Evolutionary conservation across 352 stramenopile species (phyloP).

Genomic region (Vaucheria bursata): DNA sequence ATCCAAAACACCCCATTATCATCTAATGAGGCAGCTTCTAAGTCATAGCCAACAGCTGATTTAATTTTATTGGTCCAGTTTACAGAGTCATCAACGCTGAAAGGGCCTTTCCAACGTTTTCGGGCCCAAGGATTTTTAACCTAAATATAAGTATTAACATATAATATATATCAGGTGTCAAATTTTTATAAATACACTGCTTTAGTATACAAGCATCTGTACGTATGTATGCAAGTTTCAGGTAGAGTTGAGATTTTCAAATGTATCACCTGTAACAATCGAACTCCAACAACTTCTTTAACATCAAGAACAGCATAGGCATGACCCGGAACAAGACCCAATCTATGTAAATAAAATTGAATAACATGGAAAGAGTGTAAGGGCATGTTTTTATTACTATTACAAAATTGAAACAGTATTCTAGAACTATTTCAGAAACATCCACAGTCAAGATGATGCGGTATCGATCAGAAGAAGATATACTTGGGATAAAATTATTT

Average conservation of each 20-base stretch:
- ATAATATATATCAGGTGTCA: no score
- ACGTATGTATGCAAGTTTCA: background rate
- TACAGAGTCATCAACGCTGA: constrained; percentile 44
- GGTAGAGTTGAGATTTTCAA: background rate
- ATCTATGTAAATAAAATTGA: no score
- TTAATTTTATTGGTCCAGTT: constrained; percentile 44
- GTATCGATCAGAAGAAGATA: no score
- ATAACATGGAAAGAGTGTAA: no score
- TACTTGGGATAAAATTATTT: no score
- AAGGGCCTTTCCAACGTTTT: constrained; percentile 46
- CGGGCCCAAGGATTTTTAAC: constrained; percentile 34
- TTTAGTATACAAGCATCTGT: constrained; percentile 52
- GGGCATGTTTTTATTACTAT: no score
- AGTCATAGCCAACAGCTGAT: constrained; percentile 43
- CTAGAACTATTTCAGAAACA: no score
- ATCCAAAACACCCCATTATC: constrained; percentile 82
- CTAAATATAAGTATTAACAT: no score
- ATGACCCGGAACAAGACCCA: constrained; percentile 87
- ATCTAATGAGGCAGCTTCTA: constrained; percentile 41
- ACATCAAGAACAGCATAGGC: constrained; percentile 91
- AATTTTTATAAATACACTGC: no score
- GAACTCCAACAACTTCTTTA: constrained; percentile 57
- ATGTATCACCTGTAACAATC: constrained; percentile 31
- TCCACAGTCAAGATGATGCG: no score
- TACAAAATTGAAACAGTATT: no score